Conservation (phyloP, 2,329 filamentous ascomycete genomes). For the Lecanicillium sp. region DNA sequence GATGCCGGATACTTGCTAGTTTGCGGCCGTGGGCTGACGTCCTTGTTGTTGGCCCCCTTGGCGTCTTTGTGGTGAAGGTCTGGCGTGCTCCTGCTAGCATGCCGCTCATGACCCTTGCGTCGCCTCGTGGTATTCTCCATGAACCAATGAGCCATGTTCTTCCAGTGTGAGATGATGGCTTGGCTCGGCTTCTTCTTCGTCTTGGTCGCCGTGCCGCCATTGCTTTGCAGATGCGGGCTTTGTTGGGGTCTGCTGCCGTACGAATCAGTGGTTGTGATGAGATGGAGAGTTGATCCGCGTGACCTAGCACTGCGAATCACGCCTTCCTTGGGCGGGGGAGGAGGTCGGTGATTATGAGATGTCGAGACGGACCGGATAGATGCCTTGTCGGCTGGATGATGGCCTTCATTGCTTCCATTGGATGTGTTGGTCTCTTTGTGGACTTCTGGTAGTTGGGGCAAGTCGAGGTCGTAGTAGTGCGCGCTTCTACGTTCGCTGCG, state of each 20-base stretch:
- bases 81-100: constrained; percentile 49
- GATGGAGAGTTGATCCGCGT: constrained; percentile 76
- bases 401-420: constrained; percentile 36
- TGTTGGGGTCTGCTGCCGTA: constrained; percentile 24
- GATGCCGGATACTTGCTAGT: constrained; percentile 47
- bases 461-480: constrained; percentile 60
- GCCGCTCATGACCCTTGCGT: constrained; percentile 38
- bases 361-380: constrained; percentile 68
- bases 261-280: constrained; percentile 60
- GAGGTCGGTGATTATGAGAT: constrained; percentile 63
- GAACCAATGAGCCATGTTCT: constrained; percentile 57
- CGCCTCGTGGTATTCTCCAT: constrained; percentile 50
- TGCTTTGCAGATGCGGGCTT: constrained; percentile 17
- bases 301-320: constrained; percentile 59
- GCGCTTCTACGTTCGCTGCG: constrained; percentile 69
- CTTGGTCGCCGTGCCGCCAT: constrained; percentile 29
- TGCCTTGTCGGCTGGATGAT: constrained; percentile 71
- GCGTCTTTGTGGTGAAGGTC: constrained; percentile 45
- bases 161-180: constrained; percentile 52
- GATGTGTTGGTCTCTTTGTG: constrained; percentile 33
- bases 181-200: constrained; percentile 49
- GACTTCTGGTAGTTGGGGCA: constrained; percentile 67
- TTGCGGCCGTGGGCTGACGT: constrained; percentile 49
- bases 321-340: constrained; percentile 81
- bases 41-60: constrained; percentile 37